Percentiles rank a stretch among this genome's conserved stretches.
Evolutionary conservation across 192 early-diverging fungal genomes (phyloP).

Genomic region (Helicostylum pulchrum): DNA sequence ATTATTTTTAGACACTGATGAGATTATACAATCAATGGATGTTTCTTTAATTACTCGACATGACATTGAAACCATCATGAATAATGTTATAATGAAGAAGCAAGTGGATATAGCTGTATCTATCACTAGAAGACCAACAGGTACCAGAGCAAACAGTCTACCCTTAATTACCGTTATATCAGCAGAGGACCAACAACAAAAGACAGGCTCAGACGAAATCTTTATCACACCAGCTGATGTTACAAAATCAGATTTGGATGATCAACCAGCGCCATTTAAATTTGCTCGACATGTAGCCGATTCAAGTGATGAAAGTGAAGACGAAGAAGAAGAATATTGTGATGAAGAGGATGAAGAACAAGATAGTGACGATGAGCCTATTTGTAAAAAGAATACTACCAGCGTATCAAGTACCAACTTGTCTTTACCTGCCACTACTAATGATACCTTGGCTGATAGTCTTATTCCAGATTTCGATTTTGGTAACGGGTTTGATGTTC

Average conservation of each 20-base stretch:
- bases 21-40: conserved; percentile 11
- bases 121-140: neutral
- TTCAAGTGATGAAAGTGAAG: conserved; percentile 39
- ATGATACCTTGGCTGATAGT: neutral
- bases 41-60: neutral
- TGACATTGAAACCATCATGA: conserved; percentile 2
- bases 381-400: conserved; percentile 14
- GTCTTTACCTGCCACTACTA: neutral
- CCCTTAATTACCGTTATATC: conserved; percentile 20
- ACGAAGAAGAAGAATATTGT: conserved; percentile 26
- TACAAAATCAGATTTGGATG: conserved; percentile 8
- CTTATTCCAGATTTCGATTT: conserved; percentile 29
- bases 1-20: conserved; percentile 25
- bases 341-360: conserved; percentile 31
- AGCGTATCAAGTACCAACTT: neutral
- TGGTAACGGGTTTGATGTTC: conserved; percentile 21
- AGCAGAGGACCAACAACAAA: neutral
- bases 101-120: neutral
- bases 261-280: conserved; percentile 15
- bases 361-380: conserved; percentile 36
- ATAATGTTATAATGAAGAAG: conserved; percentile 22
- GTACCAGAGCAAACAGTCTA: conserved; percentile 24
- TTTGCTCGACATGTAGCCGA: conserved; percentile 35
- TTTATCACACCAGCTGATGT: neutral
- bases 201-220: neutral